Conservation (phyloP, 1,284 basidiomycete species). For the Heterobasidion occidentale region DNA sequence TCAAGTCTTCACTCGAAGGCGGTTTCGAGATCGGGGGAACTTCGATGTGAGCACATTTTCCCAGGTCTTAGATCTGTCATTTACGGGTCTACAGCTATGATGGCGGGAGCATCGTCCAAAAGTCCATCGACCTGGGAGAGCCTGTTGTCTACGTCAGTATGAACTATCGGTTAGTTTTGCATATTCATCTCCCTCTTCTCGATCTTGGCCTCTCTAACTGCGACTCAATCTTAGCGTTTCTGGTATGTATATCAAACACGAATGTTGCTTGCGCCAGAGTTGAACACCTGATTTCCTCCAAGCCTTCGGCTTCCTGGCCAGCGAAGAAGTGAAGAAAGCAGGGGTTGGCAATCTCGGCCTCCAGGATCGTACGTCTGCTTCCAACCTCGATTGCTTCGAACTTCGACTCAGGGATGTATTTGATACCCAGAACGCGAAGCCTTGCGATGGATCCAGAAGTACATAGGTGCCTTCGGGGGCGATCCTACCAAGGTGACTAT, state of each 20-base stretch:
- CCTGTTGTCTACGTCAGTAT: slow-evolving; percentile 20
- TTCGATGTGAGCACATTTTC: slow-evolving; percentile 7
- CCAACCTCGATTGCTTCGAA: slow-evolving; percentile 20
- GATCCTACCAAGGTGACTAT: slow-evolving; percentile 2
- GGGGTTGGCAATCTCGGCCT: slow-evolving; percentile 48
- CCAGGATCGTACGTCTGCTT: slow-evolving; percentile 37
- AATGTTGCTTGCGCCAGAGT: not conserved
- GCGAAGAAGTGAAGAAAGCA: slow-evolving; percentile 39
- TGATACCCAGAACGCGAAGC: slow-evolving; percentile 13
- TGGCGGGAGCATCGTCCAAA: slow-evolving; percentile 13
- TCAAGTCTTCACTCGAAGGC: slow-evolving; percentile 1
- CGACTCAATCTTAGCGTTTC: not conserved
- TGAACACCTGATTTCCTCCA: slow-evolving; percentile 5
- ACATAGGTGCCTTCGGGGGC: slow-evolving; percentile 16
- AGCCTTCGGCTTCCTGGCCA: slow-evolving; percentile 31
- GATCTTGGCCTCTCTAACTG: not conserved
- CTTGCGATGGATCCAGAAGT: slow-evolving; percentile 28
- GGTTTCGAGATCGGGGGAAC: slow-evolving; percentile 23
- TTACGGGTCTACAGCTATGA: slow-evolving; percentile 12
- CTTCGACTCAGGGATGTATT: slow-evolving; percentile 3
- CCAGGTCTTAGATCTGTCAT: not conserved
- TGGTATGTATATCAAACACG: not conserved
- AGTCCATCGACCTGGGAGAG: slow-evolving; percentile 12
- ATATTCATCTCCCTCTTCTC: not conserved
- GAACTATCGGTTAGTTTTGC: slow-evolving; percentile 18